Base-by-base conservation (phyloP, 306 rosid species). In the Gastrolobium villosum region DNA sequence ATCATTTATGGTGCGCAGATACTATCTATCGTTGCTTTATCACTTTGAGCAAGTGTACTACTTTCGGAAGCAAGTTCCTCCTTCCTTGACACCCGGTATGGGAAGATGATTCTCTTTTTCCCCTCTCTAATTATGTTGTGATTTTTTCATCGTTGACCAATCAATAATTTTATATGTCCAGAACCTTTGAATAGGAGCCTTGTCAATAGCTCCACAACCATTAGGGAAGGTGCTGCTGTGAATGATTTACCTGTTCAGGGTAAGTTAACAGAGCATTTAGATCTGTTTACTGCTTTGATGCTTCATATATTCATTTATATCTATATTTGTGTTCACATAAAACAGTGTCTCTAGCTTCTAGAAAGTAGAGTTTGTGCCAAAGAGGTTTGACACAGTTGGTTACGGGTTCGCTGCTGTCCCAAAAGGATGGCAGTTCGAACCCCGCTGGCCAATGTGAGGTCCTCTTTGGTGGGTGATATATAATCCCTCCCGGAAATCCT, bases 31-130 rank as follows among this genome's bases (percentile, higher is more conserved):
- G 2, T 76, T 91, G 90, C 94, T 94, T 64, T 91, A 84, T 86
- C 90, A 88, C 82, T 94, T 91, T 30, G 98, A 91, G 94, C 98
- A 94, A 87, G 92, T 81, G 63, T 91, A 93, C 82, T 91, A 84
- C 82, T 82, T 94, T 85, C 85, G 75, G 70, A 90, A 81, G 83
- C 88, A 87, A 83, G 86, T 63, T 28, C 73, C 78, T 81, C 80
- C 84, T 53, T 8, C 74, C 70, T 54, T 76, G 62, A 36, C 52
- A 50, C 73, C 69, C 65, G 95, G 98, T 89, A 82, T 77, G 74
- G 37, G 74, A 64, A 41, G 49, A 76, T 5, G 39, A 46, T 48
- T 72, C 65, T 53, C 60, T 3, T 20, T 75, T 53, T 8, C 20
- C 37, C 61, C 73, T 48, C 43, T 69, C 32, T 50, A 65, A 11